Percentiles rank a stretch among this genome's conserved stretches.
These are phyloP conservation scores for Pancytospora philotis DNA, from an alignment of 371 early-diverging fungal genomes.

Conservation along the genomic window DNA sequence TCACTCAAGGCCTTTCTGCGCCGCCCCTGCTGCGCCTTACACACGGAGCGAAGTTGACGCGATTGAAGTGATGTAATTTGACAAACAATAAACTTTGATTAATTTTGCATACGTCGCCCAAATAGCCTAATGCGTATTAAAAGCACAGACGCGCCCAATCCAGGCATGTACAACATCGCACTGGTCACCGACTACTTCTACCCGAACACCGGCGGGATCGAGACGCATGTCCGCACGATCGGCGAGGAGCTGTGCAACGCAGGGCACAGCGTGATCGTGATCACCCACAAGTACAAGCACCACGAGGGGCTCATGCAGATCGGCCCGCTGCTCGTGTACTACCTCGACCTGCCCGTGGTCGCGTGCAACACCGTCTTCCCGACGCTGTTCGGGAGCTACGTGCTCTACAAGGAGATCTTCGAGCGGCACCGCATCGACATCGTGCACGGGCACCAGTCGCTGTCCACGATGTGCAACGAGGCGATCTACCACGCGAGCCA, in stretches of 20 bases:
- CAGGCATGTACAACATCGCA: conserved; percentile 42
- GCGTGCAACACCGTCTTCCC: conserved; percentile 77
- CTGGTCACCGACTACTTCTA: conserved; percentile 78
- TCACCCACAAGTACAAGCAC: conserved; percentile 55
- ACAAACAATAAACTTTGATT: too few relatives aligned
- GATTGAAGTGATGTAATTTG: too few relatives aligned
- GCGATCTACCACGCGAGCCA: conserved; percentile 83
- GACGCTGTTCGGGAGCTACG: conserved; percentile 75
- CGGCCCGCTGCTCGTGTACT: conserved; percentile 74
- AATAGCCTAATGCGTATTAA: too few relatives aligned
- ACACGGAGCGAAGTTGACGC: too few relatives aligned
- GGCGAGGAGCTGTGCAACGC: conserved; percentile 73
- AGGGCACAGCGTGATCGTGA: conserved; percentile 72
- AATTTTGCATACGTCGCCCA: too few relatives aligned
- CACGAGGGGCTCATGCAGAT: conserved; percentile 19
- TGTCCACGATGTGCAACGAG: conserved; percentile 82
- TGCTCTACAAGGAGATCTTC: conserved; percentile 76
- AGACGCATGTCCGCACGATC: conserved; percentile 81
- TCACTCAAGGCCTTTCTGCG: too few relatives aligned
- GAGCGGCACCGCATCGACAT: conserved; percentile 78
- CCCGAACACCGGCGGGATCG: conserved; percentile 92
- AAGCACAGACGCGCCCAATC: too few relatives aligned
- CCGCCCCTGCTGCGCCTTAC: too few relatives aligned
- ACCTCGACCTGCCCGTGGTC: conserved; percentile 74
- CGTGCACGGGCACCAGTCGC: conserved; percentile 92